Percentiles rank a stretch among this genome's conserved stretches.
These are phyloP conservation scores for Fusarium sp. DNA, from an alignment of 2,329 filamentous ascomycete genomes.

Conservation along the genomic window DNA sequence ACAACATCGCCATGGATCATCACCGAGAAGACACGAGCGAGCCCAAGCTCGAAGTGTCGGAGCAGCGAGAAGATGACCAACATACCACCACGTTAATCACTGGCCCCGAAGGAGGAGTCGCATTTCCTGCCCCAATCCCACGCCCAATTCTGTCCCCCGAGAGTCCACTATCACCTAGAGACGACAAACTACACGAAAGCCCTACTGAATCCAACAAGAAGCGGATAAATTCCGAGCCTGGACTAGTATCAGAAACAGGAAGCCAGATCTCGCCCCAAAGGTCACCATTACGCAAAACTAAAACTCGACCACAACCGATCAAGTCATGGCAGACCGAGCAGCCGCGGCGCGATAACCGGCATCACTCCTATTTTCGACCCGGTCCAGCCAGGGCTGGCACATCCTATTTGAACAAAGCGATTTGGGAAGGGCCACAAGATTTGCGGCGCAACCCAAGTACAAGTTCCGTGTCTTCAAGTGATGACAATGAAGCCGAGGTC, in stretches of 20 bases:
- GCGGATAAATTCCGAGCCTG: slow-evolving; percentile 15
- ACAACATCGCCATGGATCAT: slow-evolving; percentile 16
- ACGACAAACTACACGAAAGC: slow-evolving; percentile 1
- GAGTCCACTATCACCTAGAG: slow-evolving; percentile 26
- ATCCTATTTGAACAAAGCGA: slow-evolving; percentile 38
- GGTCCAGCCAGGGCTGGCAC: slow-evolving; percentile 37
- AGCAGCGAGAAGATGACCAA: slow-evolving; percentile 15
- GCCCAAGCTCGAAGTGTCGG: slow-evolving; percentile 22
- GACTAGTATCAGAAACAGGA: neutral
- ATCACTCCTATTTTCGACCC: slow-evolving; percentile 30
- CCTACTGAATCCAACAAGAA: neutral
- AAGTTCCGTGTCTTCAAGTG: slow-evolving; percentile 30
- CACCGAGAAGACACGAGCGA: slow-evolving; percentile 17
- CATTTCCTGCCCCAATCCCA: slow-evolving; percentile 27
- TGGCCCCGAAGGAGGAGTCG: slow-evolving; percentile 23
- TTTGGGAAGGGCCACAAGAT: slow-evolving; percentile 27
- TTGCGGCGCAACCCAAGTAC: slow-evolving; percentile 15
- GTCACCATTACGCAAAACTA: slow-evolving; percentile 1
- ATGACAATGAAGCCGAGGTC: slow-evolving; percentile 10
- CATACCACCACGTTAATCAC: slow-evolving; percentile 24
- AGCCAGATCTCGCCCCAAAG: slow-evolving; percentile 8
- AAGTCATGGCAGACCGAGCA: slow-evolving; percentile 40
- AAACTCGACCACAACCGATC: slow-evolving; percentile 31
- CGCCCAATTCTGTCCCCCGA: slow-evolving; percentile 26
- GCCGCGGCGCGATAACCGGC: slow-evolving; percentile 16